Evolutionary conservation across 2,329 filamentous ascomycete genomes (phyloP).

Genomic region (Colletotrichum graminicola): DNA sequence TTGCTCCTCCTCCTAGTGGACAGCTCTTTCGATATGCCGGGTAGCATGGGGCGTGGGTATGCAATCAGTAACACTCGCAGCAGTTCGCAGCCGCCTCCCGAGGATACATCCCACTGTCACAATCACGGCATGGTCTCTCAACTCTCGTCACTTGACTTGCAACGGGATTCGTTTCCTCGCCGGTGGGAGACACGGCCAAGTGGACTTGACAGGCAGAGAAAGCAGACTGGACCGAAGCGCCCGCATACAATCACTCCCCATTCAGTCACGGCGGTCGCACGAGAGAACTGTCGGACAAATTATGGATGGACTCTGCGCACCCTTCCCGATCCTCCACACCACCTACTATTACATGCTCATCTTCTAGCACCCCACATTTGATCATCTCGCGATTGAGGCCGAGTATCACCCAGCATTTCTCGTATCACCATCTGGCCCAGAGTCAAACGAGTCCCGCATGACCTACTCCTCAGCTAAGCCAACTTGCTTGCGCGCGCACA

Average conservation of each 20-base stretch:
- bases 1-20: slow-evolving; percentile 15
- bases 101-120: slow-evolving; percentile 5
- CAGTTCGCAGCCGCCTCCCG: slow-evolving; percentile 36
- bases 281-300: slow-evolving; percentile 36
- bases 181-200: slow-evolving; percentile 3
- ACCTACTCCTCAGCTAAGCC: slow-evolving; percentile 36
- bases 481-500: slow-evolving; percentile 11
- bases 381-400: slow-evolving; percentile 20
- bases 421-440: slow-evolving; percentile 26
- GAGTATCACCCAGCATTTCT: slow-evolving; percentile 31
- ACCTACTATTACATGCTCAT: slow-evolving; percentile 1
- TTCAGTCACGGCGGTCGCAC: slow-evolving; percentile 32
- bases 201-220: neutral
- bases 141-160: neutral
- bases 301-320: slow-evolving; percentile 33
- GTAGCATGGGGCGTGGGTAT: slow-evolving; percentile 19
- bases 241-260: slow-evolving; percentile 13
- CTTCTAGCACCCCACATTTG: slow-evolving; percentile 37
- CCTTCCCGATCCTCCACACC: slow-evolving; percentile 38
- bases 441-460: slow-evolving; percentile 30
- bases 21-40: slow-evolving; percentile 1
- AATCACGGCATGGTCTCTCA: slow-evolving; percentile 11
- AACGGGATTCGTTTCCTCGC: slow-evolving; percentile 13
- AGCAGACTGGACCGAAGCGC: slow-evolving; percentile 4
- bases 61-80: slow-evolving; percentile 33